These are phyloP conservation scores for Neofusicoccum umdonicola DNA, from an alignment of 2,329 filamentous ascomycete species.

Conservation along the genomic window DNA sequence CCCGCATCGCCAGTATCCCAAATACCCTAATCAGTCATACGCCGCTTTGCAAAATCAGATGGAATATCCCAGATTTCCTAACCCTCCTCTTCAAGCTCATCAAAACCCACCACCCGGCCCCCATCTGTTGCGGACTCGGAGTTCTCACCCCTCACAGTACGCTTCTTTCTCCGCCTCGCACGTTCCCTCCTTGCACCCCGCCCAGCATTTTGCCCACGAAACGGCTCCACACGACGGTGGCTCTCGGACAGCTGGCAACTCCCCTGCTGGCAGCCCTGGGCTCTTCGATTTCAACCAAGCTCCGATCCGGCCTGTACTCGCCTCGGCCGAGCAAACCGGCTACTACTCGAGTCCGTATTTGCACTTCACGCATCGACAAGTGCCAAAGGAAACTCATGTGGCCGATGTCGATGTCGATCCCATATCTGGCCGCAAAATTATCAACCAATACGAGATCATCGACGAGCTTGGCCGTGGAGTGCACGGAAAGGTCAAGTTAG, in stretches of 20 bases:
- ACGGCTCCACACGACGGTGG: conserved; percentile 33
- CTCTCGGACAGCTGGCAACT: conserved; percentile 45
- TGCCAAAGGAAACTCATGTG: conserved; percentile 71
- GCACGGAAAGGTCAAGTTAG: conserved; percentile 96
- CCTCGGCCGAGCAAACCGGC: conserved; percentile 34
- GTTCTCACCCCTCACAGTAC: conserved; percentile 43
- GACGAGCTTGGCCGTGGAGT: conserved; percentile 94
- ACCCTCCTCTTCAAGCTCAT: conserved; percentile 14
- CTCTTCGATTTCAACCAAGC: conserved; percentile 41
- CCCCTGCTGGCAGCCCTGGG: conserved; percentile 47
- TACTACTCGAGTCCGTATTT: conserved; percentile 51
- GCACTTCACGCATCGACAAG: conserved; percentile 48
- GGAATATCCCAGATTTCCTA: conserved; percentile 34
- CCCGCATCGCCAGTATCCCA: conserved; percentile 27
- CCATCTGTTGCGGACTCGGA: conserved; percentile 40
- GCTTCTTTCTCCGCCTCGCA: conserved; percentile 35
- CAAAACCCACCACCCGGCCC: conserved; percentile 32
- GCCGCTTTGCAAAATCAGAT: conserved; percentile 45
- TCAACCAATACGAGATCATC: conserved; percentile 97
- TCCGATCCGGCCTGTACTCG: conserved; percentile 30
- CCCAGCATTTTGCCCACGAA: conserved; percentile 37
- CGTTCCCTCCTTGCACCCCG: conserved; percentile 33
- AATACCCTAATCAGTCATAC: conserved; percentile 51
- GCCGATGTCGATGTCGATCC: conserved; percentile 87
- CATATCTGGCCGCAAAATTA: conserved; percentile 87